phyloP scores from a whole-genome alignment of 371 early-diverging fungal species.

The Capniomyces stellatus region DNA sequence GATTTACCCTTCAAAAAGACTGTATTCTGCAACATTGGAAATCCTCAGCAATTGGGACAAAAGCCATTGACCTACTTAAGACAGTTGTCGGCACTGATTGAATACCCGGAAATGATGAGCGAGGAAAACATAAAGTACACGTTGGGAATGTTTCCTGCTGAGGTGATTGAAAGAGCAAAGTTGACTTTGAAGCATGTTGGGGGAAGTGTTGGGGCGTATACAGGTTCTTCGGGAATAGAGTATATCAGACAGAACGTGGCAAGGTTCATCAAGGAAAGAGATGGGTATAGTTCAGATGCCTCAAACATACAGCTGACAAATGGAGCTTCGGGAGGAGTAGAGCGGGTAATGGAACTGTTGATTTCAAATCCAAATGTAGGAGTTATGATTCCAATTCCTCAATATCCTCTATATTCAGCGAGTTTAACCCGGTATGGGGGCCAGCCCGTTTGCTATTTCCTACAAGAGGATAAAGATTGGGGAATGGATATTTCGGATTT shows the following conservation, averaged over 20 bases:
- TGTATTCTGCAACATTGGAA: constrained; percentile 91
- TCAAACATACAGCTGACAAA: constrained; percentile 79
- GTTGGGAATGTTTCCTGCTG: constrained; percentile 51
- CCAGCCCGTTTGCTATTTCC: constrained; percentile 71
- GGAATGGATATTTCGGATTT: constrained; percentile 49
- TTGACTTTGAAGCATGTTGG: constrained; percentile 38
- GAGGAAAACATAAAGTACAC: constrained; percentile 30
- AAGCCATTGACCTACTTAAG: constrained; percentile 92
- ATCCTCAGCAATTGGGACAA: constrained; percentile 90
- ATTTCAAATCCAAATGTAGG: constrained; percentile 63
- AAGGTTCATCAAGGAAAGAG: constrained; percentile 56
- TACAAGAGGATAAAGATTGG: constrained; percentile 76
- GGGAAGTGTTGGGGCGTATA: constrained; percentile 78
- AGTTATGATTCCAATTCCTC: constrained; percentile 95
- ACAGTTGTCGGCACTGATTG: constrained; percentile 75
- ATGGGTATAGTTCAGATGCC: constrained; percentile 58
- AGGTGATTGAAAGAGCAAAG: constrained; percentile 73
- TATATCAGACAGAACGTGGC: constrained; percentile 69
- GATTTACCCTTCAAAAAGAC: constrained; percentile 54
- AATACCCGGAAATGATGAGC: constrained; percentile 65
- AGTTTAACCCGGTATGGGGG: constrained; percentile 66
- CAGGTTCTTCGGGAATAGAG: constrained; percentile 69
- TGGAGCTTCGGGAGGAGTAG: constrained; percentile 79
- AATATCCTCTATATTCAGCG: constrained; percentile 98
- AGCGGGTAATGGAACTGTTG: constrained; percentile 63